These are phyloP conservation scores for Delonix regia DNA, from an alignment of 306 rosid species.

Conservation along the genomic window DNA sequence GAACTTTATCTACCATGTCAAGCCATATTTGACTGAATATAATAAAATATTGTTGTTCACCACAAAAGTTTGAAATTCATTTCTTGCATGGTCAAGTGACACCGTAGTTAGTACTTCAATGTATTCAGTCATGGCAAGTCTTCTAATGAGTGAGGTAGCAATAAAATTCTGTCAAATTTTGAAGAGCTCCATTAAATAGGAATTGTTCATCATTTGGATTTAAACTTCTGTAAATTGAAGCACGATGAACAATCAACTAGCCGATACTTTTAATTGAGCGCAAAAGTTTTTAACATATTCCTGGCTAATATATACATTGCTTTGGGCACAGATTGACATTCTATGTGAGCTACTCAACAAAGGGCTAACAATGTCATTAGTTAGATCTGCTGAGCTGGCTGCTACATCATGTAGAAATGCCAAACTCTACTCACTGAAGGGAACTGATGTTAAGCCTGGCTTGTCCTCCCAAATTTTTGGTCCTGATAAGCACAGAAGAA, in stretches of 20 bases:
- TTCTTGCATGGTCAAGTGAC: background rate
- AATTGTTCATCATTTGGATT: constrained; percentile 17
- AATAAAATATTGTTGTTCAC: background rate
- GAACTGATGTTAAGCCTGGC: constrained; percentile 60
- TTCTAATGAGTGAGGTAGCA: constrained; percentile 8
- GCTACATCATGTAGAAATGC: constrained; percentile 61
- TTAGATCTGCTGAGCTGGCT: constrained; percentile 64
- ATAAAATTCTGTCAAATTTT: no score
- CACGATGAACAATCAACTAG: background rate
- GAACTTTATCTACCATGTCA: background rate
- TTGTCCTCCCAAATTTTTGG: constrained; percentile 56
- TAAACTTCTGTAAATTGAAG: background rate
- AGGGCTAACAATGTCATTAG: constrained; percentile 66
- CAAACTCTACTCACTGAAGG: constrained; percentile 67
- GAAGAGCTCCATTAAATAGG: background rate
- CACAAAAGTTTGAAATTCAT: background rate
- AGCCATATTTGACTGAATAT: background rate
- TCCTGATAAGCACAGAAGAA: constrained; percentile 58
- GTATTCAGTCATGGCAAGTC: background rate
- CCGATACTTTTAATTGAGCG: constrained; percentile 9
- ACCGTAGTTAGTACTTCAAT: background rate
- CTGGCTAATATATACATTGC: constrained; percentile 35
- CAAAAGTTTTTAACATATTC: constrained; percentile 14
- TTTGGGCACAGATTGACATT: constrained; percentile 43
- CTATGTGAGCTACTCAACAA: constrained; percentile 35